phyloP scores from a whole-genome alignment of 2,329 filamentous ascomycete species.

The Pyrenochaeta sp. region DNA sequence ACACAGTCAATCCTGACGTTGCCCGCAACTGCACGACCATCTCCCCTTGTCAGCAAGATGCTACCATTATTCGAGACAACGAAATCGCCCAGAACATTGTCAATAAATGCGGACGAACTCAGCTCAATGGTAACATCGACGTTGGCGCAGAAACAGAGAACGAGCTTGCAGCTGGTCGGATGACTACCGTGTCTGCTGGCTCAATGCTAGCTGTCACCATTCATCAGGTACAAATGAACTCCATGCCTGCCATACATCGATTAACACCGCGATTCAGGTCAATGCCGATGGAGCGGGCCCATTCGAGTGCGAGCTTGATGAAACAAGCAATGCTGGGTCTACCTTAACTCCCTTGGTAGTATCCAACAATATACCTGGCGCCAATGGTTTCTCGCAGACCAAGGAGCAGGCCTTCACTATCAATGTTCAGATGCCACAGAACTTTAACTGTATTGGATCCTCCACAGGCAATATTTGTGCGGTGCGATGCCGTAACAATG shows the following conservation, averaged over 20 bases:
- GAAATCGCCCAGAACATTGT: conserved; percentile 51
- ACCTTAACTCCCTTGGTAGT: conserved; percentile 62
- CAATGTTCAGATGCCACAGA: conserved; percentile 64
- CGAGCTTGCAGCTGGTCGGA: conserved; percentile 41
- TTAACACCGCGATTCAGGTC: conserved; percentile 53
- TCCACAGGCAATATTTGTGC: conserved; percentile 69
- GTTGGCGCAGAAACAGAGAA: conserved; percentile 50
- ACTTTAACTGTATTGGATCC: conserved; percentile 61
- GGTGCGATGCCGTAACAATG: conserved; percentile 69
- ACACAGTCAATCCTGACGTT: conserved; percentile 39
- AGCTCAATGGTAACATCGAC: conserved; percentile 50
- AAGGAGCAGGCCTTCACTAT: conserved; percentile 67
- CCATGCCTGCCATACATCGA: conserved; percentile 56
- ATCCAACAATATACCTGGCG: conserved; percentile 67
- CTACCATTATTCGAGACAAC: conserved; percentile 46
- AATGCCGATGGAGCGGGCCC: conserved; percentile 73
- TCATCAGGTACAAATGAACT: conserved; percentile 55
- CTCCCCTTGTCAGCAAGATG: conserved; percentile 49
- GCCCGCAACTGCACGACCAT: conserved; percentile 50
- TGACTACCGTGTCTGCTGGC: conserved; percentile 38
- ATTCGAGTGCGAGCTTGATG: conserved; percentile 70
- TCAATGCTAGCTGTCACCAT: conserved; percentile 45
- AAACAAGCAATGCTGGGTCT: conserved; percentile 59
- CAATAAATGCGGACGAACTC: conserved; percentile 48
- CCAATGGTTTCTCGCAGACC: conserved; percentile 65